Conservation (phyloP, 2,329 filamentous ascomycete species). For the Phoma sp. region DNA sequence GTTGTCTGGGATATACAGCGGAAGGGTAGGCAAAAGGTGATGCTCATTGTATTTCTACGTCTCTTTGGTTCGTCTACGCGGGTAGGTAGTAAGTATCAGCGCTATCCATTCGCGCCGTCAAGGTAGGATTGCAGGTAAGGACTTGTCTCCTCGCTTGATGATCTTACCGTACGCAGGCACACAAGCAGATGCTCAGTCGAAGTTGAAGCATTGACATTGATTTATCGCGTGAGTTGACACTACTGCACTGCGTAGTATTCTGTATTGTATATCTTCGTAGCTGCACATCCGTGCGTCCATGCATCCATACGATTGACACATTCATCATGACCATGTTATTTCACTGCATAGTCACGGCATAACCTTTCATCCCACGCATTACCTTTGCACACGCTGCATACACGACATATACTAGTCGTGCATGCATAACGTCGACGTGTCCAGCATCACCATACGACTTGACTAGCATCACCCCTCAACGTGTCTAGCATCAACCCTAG, state of each 20-base stretch:
- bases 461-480: no score
- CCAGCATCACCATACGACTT: no score
- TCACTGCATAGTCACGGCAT: background rate
- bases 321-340: no score
- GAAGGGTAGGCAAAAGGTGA: slow-evolving; percentile 38
- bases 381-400: background rate
- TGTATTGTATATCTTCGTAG: no score
- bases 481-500: no score
- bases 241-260: no score
- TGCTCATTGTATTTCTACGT: slow-evolving; percentile 23
- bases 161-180: slow-evolving; percentile 30
- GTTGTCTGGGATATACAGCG: no score
- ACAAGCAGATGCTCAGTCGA: no score
- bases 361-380: background rate
- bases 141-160: slow-evolving; percentile 34
- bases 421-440: no score
- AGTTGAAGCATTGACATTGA: no score
- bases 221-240: no score
- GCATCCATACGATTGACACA: no score
- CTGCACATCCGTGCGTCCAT: background rate
- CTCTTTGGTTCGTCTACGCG: background rate
- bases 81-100: slow-evolving; percentile 39
- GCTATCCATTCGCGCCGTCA: slow-evolving; percentile 4
- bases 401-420: background rate
- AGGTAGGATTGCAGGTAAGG: slow-evolving; percentile 44